These are phyloP conservation scores for Actinomortierella wolfii DNA, from an alignment of 371 early-diverging fungal genomes.

Conservation along the genomic window DNA sequence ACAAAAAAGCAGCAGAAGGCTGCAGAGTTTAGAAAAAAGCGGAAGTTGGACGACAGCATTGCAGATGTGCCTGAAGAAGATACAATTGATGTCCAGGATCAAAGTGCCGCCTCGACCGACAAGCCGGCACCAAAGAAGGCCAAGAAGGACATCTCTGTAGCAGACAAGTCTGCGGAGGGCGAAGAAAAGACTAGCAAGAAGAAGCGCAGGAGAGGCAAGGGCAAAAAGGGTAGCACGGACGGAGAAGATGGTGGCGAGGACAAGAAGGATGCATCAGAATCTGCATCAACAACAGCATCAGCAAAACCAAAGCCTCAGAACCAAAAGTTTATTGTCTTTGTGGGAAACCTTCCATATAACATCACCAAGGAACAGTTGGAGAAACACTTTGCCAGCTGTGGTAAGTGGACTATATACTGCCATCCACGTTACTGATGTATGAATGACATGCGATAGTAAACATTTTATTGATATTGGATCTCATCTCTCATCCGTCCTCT, in stretches of 20 bases:
- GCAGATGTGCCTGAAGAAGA: slow-evolving; percentile 56
- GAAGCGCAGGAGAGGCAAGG: slow-evolving; percentile 47
- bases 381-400: slow-evolving; percentile 64
- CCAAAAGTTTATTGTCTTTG: slow-evolving; percentile 72
- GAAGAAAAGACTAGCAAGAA: slow-evolving; percentile 17
- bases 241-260: background rate
- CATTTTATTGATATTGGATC: no score
- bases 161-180: slow-evolving; percentile 2
- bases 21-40: slow-evolving; percentile 62
- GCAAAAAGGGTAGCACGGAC: slow-evolving; percentile 14
- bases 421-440: no score
- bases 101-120: slow-evolving; percentile 22
- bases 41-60: slow-evolving; percentile 53
- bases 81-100: slow-evolving; percentile 24
- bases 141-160: slow-evolving; percentile 21
- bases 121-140: slow-evolving; percentile 20
- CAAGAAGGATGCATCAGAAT: slow-evolving; percentile 5
- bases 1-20: slow-evolving; percentile 75
- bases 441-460: no score
- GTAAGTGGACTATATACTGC: slow-evolving; percentile 21
- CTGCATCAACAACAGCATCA: background rate
- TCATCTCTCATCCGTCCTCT: background rate
- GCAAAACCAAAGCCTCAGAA: slow-evolving; percentile 22
- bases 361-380: slow-evolving; percentile 69
- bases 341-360: slow-evolving; percentile 72